Evolutionary conservation across 2,329 filamentous ascomycete genomes (phyloP), one percentile per base, ranked within the genome.

Genomic region (Arthrobotrys entomopaga): DNA sequence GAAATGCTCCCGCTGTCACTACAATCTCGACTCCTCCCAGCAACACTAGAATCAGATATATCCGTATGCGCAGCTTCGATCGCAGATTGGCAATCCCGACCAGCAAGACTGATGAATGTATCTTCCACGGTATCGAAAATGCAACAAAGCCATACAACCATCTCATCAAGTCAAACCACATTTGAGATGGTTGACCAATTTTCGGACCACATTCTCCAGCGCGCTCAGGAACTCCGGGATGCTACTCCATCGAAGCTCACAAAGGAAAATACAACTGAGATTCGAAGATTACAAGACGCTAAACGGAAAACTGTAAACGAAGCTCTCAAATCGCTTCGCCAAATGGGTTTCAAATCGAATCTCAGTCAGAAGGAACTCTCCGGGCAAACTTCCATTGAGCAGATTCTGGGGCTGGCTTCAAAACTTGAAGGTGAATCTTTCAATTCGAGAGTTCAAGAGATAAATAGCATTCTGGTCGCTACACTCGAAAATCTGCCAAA

Each of bases 301-400:
- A 99, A 99, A 82, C 88, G 92, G 49, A 93, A 93, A 78, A 86
- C 98, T 13, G 95, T 96, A 78, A 91, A 92, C 0, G 94, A 98
- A 78, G 93, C 91, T 0, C 83, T 99, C 76, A 93, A 91, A 79
- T 87, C 89, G 20, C 83, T 97, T 26, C 88, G 92, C 40, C 87
- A 90, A 67, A 98, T 99, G 94, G 95, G 95, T 2, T 87, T 99
- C 78, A 90, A 90, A 78, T 88, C 89, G 60, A 97, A 97, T 79
- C 84, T 96, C 15, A 88, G 90, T 77, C 89, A 88, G 13, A 88
- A 91, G 79, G 85, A 90, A 49, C 84, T 98, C 16, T 86, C 86
- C 43, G 87, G 88, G 61, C 95, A 99, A 81, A 85, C 87, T 26
- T 90, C 91, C 0, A 83, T 91, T 6, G 86, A 91, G 4, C 82